A percentile compares a stretch with the other conserved stretches of the same genome.
Evolutionary conservation across 352 stramenopile genomes (phyloP).

Genomic region (Globisporangium recalcitrans): DNA sequence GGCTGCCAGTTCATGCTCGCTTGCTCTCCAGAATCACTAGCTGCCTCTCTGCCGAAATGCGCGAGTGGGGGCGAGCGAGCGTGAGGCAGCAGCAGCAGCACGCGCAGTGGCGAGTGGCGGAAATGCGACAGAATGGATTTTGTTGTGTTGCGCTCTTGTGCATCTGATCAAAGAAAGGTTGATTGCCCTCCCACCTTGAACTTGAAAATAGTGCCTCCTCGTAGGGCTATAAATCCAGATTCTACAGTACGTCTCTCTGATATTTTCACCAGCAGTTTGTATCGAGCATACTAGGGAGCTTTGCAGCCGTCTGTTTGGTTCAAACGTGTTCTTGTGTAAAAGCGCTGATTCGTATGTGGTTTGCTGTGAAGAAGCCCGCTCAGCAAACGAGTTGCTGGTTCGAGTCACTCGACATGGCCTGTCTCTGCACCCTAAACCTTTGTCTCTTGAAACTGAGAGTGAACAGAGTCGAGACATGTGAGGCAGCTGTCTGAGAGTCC

Average conservation of each 20-base stretch:
- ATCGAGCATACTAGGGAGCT: neutral
- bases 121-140: constrained; percentile 8
- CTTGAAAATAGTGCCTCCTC: neutral
- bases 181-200: neutral
- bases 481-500: no score
- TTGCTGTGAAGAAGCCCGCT: no score
- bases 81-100: no score
- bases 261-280: neutral
- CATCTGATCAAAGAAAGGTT: neutral
- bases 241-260: neutral
- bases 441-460: neutral
- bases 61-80: neutral
- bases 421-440: no score
- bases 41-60: neutral
- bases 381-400: no score
- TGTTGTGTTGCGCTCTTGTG: neutral
- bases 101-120: no score
- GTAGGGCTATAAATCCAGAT: neutral
- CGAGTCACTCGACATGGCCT: neutral
- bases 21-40: neutral
- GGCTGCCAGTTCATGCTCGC: constrained; percentile 47
- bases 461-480: neutral
- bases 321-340: neutral
- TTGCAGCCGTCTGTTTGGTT: neutral
- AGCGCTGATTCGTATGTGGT: no score